phyloP scores from a whole-genome alignment of 768 basidiomycete species.

The Leucogyrophana mollusca region DNA sequence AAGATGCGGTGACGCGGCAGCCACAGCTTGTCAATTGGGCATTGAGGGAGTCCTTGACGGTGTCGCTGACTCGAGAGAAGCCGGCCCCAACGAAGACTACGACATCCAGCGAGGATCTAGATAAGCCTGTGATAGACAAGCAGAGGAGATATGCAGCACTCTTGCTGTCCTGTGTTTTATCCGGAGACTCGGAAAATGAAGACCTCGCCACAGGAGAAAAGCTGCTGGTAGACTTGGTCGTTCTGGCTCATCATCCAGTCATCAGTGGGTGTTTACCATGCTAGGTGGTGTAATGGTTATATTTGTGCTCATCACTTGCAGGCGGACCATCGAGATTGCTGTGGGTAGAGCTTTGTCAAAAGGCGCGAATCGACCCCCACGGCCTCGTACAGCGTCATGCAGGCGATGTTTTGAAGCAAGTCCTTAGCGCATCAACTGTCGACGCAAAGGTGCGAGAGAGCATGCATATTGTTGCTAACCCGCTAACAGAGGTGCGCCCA shows the following conservation, averaged over 20 bases:
- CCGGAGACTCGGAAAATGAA: constrained; percentile 36
- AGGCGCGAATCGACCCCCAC: constrained; percentile 63
- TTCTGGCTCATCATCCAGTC: constrained; percentile 72
- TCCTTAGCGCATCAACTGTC: constrained; percentile 46
- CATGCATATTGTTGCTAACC: background rate
- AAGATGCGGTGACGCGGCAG: constrained; percentile 30
- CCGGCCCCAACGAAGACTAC: constrained; percentile 21
- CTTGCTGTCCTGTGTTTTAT: constrained; percentile 49
- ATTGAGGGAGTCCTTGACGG: constrained; percentile 57
- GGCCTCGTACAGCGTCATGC: constrained; percentile 51
- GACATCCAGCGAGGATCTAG: constrained; percentile 32
- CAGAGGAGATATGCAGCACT: constrained; percentile 52
- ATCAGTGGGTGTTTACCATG: constrained; percentile 45
- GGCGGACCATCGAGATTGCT: constrained; percentile 16
- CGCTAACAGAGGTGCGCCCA: background rate
- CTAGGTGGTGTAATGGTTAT: background rate
- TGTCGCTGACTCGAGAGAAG: constrained; percentile 43
- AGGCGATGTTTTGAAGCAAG: constrained; percentile 46
- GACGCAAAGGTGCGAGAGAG: constrained; percentile 43
- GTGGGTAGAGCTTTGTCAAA: constrained; percentile 85
- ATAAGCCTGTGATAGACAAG: constrained; percentile 44
- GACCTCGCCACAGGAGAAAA: constrained; percentile 41
- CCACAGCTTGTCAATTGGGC: constrained; percentile 53
- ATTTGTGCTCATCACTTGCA: constrained; percentile 8
- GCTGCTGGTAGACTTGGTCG: constrained; percentile 52